These are phyloP conservation scores for Umbelopsis vinacea DNA, from an alignment of 192 early-diverging fungal species.

Conservation along the genomic window DNA sequence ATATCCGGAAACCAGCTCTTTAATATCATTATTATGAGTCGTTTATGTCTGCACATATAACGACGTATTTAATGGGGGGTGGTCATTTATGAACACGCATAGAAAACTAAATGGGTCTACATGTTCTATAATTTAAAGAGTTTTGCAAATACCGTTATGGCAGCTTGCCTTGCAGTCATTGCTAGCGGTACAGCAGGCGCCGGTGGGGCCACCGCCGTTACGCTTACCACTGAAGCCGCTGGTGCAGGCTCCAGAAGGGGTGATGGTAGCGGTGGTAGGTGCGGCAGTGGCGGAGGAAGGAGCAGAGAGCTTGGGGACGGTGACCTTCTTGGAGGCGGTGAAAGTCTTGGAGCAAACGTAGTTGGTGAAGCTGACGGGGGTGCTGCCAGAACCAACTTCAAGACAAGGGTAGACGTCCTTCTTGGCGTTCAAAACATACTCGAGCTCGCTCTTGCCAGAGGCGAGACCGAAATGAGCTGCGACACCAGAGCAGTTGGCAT, in stretches of 20 bases:
- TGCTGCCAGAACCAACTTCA: background rate
- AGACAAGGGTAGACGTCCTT: conserved; percentile 3
- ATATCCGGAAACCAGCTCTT: no score
- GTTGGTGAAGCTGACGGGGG: conserved; percentile 13
- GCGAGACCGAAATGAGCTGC: conserved; percentile 7
- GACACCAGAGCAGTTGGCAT: background rate
- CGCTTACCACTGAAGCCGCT: background rate
- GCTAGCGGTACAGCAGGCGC: background rate
- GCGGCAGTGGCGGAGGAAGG: background rate
- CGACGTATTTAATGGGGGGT: background rate
- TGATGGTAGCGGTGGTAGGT: background rate
- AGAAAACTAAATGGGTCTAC: background rate
- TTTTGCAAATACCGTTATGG: background rate
- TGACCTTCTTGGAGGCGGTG: background rate
- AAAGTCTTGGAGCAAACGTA: conserved; percentile 8
- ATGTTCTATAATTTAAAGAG: conserved; percentile 1
- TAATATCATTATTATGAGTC: no score
- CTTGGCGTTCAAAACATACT: background rate
- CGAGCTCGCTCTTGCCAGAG: background rate
- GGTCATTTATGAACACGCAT: background rate
- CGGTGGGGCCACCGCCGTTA: conserved; percentile 1
- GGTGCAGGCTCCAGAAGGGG: background rate
- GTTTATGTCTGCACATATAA: background rate
- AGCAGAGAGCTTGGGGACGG: background rate
- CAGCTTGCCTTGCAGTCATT: background rate